A percentile compares a stretch with the other conserved stretches of the same genome.
Conservation (phyloP, 306 rosid genomes). For the Medicago arabica region DNA sequence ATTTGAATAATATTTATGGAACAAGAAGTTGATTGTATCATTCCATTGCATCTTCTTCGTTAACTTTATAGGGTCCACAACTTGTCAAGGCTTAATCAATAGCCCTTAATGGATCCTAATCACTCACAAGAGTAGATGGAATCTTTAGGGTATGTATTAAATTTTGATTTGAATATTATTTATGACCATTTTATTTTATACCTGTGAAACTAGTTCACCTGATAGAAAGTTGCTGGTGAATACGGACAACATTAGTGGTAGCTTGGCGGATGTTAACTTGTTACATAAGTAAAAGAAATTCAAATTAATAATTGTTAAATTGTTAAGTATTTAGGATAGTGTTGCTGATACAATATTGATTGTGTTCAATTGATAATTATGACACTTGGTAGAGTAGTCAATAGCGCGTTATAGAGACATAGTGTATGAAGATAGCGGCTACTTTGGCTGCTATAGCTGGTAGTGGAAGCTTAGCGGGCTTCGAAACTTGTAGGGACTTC, state of each 20-base stretch:
- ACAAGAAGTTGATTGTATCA: too few relatives aligned
- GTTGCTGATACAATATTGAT: too few relatives aligned
- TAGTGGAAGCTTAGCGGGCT: too few relatives aligned
- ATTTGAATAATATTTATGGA: too few relatives aligned
- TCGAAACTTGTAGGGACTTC: too few relatives aligned
- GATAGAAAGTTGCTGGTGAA: slow-evolving; percentile 80
- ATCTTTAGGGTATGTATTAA: not conserved
- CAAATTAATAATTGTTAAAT: slow-evolving; percentile 1
- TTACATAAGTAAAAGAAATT: slow-evolving; percentile 41
- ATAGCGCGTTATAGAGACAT: too few relatives aligned
- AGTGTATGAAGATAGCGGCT: too few relatives aligned
- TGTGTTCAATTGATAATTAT: too few relatives aligned
- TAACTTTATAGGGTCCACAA: slow-evolving; percentile 84
- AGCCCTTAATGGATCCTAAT: slow-evolving; percentile 90
- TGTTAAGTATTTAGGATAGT: too few relatives aligned
- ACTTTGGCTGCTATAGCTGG: too few relatives aligned
- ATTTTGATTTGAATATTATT: not conserved
- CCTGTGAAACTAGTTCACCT: slow-evolving; percentile 97
- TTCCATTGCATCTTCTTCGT: slow-evolving; percentile 91
- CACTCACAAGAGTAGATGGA: slow-evolving; percentile 26
- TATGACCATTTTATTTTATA: slow-evolving; percentile 38
- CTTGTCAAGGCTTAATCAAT: slow-evolving; percentile 85
- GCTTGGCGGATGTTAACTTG: slow-evolving; percentile 76
- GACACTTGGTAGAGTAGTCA: too few relatives aligned
- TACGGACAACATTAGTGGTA: slow-evolving; percentile 80